phyloP scores from a whole-genome alignment of 192 early-diverging fungal genomes.

The Spizellomyces punctatus region DNA sequence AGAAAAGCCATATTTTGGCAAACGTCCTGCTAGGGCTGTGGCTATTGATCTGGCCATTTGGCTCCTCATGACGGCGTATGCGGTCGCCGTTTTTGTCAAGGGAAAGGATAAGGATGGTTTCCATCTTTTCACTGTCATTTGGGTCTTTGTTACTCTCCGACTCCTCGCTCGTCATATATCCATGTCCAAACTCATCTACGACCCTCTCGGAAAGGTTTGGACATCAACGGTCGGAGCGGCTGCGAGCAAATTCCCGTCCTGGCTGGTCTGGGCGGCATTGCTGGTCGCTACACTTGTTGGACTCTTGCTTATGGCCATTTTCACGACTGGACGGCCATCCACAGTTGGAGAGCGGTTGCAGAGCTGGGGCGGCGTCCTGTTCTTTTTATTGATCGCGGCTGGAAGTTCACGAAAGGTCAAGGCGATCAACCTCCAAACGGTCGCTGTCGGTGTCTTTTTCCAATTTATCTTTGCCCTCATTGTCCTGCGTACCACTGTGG shows the following conservation, averaged over 20 bases:
- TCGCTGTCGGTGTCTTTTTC: constrained; percentile 65
- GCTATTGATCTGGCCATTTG: constrained; percentile 50
- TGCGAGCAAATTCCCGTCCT: constrained; percentile 38
- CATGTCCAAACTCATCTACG: constrained; percentile 45
- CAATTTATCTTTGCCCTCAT: constrained; percentile 83
- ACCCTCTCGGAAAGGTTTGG: constrained; percentile 40
- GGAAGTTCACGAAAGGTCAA: constrained; percentile 64
- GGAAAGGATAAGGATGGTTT: constrained; percentile 50
- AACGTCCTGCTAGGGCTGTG: constrained; percentile 33
- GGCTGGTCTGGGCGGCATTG: constrained; percentile 38
- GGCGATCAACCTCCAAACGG: constrained; percentile 75
- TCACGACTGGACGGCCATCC: constrained; percentile 46
- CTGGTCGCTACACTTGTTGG: constrained; percentile 53
- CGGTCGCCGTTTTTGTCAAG: constrained; percentile 60
- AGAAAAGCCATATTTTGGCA: constrained; percentile 46
- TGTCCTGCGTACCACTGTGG: constrained; percentile 71
- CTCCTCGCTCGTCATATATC: constrained; percentile 51
- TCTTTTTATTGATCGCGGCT: constrained; percentile 54
- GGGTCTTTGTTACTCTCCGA: constrained; percentile 47
- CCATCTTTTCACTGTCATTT: constrained; percentile 38
- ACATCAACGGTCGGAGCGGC: constrained; percentile 30
- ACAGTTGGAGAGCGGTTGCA: constrained; percentile 74
- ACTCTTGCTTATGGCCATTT: constrained; percentile 59
- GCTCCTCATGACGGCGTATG: constrained; percentile 61
- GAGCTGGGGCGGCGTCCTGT: constrained; percentile 69